phyloP scores from a whole-genome alignment of 1,284 basidiomycete species.

The Apiotrichum akiyoshidainum region DNA sequence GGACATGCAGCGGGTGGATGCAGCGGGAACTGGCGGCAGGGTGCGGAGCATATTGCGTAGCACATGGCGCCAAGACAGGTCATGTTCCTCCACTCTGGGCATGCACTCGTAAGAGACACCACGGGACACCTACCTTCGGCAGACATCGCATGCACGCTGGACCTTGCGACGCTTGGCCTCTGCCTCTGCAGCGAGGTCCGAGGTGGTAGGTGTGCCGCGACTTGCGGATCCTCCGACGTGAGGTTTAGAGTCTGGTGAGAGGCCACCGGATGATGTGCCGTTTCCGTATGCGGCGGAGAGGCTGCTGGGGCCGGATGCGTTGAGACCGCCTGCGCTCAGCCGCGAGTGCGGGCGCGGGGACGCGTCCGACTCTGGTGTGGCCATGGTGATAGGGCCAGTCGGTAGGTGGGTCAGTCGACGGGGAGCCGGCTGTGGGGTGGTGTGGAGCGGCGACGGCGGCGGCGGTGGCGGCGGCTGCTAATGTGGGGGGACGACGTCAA shows the following conservation, averaged over 20 bases:
- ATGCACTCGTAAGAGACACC: too few species aligned
- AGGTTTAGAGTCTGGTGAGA: background rate
- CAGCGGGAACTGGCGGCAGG: too few species aligned
- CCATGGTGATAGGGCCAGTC: background rate
- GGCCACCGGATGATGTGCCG: constrained; percentile 30
- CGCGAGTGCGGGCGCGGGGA: background rate
- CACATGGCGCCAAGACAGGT: too few species aligned
- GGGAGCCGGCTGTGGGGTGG: too few species aligned
- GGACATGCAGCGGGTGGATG: too few species aligned
- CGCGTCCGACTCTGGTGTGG: constrained; percentile 2
- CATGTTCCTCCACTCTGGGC: too few species aligned
- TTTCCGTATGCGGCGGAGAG: constrained; percentile 19
- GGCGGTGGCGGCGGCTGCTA: too few species aligned
- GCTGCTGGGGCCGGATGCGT: constrained; percentile 22
- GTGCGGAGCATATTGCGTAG: too few species aligned
- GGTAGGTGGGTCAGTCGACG: too few species aligned
- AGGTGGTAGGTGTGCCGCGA: constrained; percentile 6
- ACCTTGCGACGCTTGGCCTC: constrained; percentile 27
- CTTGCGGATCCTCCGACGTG: background rate
- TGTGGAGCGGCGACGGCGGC: too few species aligned
- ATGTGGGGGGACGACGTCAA: too few species aligned
- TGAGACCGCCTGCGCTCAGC: background rate
- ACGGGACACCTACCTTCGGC: constrained; percentile 23
- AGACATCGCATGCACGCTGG: constrained; percentile 50
- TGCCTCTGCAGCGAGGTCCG: constrained; percentile 23